Percentiles rank a stretch among this genome's conserved stretches.
phyloP scores from a whole-genome alignment of 805 yeast species.

The Komagataella ulmi region DNA sequence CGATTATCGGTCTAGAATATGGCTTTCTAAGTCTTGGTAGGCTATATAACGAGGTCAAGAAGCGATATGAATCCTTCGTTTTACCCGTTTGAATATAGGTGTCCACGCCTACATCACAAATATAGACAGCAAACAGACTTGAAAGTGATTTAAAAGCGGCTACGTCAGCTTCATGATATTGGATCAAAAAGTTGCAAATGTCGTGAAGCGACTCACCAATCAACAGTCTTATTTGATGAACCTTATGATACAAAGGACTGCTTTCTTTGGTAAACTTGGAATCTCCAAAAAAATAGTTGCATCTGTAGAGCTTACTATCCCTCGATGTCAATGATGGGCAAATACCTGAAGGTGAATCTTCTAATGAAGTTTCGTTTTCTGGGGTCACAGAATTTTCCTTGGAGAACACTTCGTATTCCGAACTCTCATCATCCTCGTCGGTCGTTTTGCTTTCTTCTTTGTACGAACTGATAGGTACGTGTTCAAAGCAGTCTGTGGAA shows the following conservation, averaged over 20 bases:
- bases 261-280: slow-evolving; percentile 26
- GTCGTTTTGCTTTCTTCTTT: neutral
- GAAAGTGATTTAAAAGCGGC: slow-evolving; percentile 47
- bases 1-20: slow-evolving; percentile 67
- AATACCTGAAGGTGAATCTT: slow-evolving; percentile 15
- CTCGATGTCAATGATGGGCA: slow-evolving; percentile 29
- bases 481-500: neutral
- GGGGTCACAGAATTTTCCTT: slow-evolving; percentile 41
- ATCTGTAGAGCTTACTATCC: slow-evolving; percentile 48
- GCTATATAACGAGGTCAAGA: slow-evolving; percentile 46
- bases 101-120: slow-evolving; percentile 65
- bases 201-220: slow-evolving; percentile 46
- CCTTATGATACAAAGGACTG: slow-evolving; percentile 21
- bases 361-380: slow-evolving; percentile 27
- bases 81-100: slow-evolving; percentile 29
- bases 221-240: slow-evolving; percentile 48
- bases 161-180: slow-evolving; percentile 48
- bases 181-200: slow-evolving; percentile 31
- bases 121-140: slow-evolving; percentile 58
- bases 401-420: slow-evolving; percentile 16
- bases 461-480: neutral
- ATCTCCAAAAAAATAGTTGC: slow-evolving; percentile 52
- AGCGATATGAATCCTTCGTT: slow-evolving; percentile 41
- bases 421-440: neutral
- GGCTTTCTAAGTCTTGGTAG: slow-evolving; percentile 53